Evolutionary conservation across 805 yeast genomes (phyloP), one percentile per base, ranked within the genome.

Genomic region (Nakazawaea laoshanensis): DNA sequence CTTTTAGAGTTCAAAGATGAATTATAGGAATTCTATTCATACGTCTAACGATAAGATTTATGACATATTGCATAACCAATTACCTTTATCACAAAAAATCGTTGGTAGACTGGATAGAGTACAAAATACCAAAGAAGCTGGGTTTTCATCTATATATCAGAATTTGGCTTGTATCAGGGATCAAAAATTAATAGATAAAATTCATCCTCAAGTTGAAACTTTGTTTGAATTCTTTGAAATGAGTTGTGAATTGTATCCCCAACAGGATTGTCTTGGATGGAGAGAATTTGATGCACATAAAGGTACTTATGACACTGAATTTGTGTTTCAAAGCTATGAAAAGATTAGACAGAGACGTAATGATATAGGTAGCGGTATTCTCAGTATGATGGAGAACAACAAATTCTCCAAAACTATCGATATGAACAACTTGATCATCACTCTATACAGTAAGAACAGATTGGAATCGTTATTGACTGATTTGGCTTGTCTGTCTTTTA

Each of bases 401-500:
- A 36, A 21, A 37, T 37, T 35, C 31, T 27, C 22, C 13, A 19
- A 15, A 4, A 21, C 29, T 1, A 14, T 23, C 42, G 4, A 10
- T n/a, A 12, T 11, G 7, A 20, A 25, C 13, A 17, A 17, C 14
- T 78, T 75, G 44, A 57, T 75, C 19, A 65, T 77, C 27, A 60
- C 80, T 2, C 44, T 80, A 14, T 70, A 71, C 50, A 67, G 81
- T 16, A 60, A 65, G 14, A 79, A 79, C 49, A 58, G 74, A 31
- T 61, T 69, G 6, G 85, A 81, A 52, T 82, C 92, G 92, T 61
- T 67, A 16, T 49, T 80, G 15, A 53, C 81, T 17, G 92, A 82
- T 54, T 53, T 80, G 46, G 87, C 86, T 1, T 73, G 82, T 45
- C 67, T 64, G 28, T 63, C 74, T 7, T 77, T 71, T 56, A 67